These are phyloP conservation scores for Bacidia gigantensis DNA, from an alignment of 495 filamentous ascomycete species.

Conservation along the genomic window DNA sequence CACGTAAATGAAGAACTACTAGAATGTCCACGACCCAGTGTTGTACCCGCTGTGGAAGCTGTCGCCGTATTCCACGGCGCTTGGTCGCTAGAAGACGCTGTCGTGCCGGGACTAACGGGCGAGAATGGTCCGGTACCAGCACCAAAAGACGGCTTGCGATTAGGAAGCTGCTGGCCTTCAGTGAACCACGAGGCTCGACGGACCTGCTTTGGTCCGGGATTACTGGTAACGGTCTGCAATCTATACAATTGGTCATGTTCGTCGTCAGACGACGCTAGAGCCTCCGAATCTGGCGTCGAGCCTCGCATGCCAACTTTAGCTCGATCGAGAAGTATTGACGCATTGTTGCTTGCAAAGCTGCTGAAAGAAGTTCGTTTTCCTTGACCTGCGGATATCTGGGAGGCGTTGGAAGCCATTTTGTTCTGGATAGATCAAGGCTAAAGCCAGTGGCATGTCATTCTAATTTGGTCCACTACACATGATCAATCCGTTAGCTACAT, in stretches of 20 bases:
- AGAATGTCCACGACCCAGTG: conserved; percentile 45
- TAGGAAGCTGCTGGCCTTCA: conserved; percentile 31
- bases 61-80: conserved; percentile 47
- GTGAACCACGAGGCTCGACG: conserved; percentile 43
- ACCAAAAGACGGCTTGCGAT: conserved; percentile 37
- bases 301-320: conserved; percentile 50
- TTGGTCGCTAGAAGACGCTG: conserved; percentile 56
- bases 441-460: neutral
- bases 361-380: conserved; percentile 18
- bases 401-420: conserved; percentile 9
- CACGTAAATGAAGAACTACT: conserved; percentile 50
- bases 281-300: conserved; percentile 86
- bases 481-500: no score
- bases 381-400: conserved; percentile 10
- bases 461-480: no score
- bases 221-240: conserved; percentile 23
- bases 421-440: neutral
- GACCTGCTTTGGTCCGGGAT: conserved; percentile 27
- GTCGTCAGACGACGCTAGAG: conserved; percentile 83
- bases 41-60: conserved; percentile 32
- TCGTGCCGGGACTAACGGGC: conserved; percentile 61
- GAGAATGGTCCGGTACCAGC: conserved; percentile 48
- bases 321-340: conserved; percentile 56
- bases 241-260: conserved; percentile 45
- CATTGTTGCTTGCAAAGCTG: conserved; percentile 27